Percentiles rank a stretch among this genome's conserved stretches.
phyloP scores from a whole-genome alignment of 208 protist genomes.

The Acanthamoeba culbertsoni region DNA sequence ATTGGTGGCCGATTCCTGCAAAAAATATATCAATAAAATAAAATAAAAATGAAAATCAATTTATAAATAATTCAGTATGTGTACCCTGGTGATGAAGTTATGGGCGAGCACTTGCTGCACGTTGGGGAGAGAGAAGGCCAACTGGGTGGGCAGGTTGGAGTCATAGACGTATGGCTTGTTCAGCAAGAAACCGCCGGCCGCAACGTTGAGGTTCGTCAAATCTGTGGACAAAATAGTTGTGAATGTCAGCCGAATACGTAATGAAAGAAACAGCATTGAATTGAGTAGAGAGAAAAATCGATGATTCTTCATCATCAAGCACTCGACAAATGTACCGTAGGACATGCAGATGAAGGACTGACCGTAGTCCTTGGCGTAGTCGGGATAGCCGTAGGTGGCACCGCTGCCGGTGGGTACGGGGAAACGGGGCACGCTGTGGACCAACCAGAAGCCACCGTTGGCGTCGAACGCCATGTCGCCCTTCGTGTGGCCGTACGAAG shows the following conservation, averaged over 20 bases:
- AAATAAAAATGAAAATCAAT: not conserved
- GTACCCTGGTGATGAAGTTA: conserved; percentile 42
- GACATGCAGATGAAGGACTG: conserved; percentile 75
- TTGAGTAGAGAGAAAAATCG: not conserved
- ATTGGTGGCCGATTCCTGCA: not conserved
- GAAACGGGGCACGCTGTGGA: conserved; percentile 68
- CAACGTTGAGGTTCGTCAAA: not conserved
- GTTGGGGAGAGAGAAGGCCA: not conserved
- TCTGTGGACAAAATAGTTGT: not conserved
- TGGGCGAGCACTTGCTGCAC: not conserved
- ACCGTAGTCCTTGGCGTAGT: conserved; percentile 65
- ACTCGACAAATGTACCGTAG: not conserved
- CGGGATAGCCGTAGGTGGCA: conserved; percentile 55
- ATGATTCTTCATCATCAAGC: not conserved
- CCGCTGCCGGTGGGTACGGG: not conserved
- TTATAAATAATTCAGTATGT: too few relatives aligned
- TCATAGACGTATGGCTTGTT: conserved; percentile 45
- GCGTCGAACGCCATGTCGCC: conserved; percentile 62
- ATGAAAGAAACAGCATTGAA: not conserved
- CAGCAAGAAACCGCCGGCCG: conserved; percentile 7
- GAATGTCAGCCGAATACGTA: not conserved
- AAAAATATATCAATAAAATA: not conserved
- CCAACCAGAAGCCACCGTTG: conserved; percentile 71
- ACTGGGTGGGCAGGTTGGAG: conserved; percentile 16
- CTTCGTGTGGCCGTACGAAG: conserved; percentile 65